These are phyloP conservation scores for Prunus kanzakura DNA, from an alignment of 306 rosid genomes.

Conservation along the genomic window DNA sequence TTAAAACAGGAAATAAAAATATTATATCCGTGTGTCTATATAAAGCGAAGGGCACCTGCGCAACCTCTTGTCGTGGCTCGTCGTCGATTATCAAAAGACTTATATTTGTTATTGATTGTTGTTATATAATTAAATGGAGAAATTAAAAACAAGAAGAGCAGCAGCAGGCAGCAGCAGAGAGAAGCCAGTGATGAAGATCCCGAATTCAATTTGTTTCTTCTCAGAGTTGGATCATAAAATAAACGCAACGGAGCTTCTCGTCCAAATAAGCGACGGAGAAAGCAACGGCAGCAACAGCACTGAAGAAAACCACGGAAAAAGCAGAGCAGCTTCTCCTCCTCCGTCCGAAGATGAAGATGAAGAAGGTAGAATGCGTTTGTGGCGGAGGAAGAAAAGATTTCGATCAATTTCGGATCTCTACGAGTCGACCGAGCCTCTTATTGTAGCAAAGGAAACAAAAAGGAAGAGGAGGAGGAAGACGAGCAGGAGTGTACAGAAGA, in stretches of 20 bases:
- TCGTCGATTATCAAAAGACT: too few relatives aligned
- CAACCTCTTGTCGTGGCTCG: too few relatives aligned
- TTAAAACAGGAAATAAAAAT: too few relatives aligned
- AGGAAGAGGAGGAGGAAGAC: too few relatives aligned
- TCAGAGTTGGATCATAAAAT: not conserved
- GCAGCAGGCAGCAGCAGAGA: too few relatives aligned
- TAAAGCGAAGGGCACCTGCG: too few relatives aligned
- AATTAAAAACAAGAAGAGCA: too few relatives aligned
- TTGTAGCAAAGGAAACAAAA: not conserved
- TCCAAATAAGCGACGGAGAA: not conserved
- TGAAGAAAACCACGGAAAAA: not conserved
- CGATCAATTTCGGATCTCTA: constrained; percentile 19
- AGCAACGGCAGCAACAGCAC: not conserved
- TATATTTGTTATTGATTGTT: too few relatives aligned
- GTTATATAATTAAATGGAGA: too few relatives aligned
- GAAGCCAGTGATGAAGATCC: too few relatives aligned
- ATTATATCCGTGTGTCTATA: too few relatives aligned
- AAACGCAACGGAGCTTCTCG: not conserved
- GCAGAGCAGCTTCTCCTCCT: not conserved
- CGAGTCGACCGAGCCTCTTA: constrained; percentile 20
- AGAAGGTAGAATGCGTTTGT: not conserved
- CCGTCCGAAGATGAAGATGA: constrained; percentile 22
- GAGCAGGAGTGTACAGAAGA: too few relatives aligned
- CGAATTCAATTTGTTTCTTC: not conserved
- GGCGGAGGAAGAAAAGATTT: not conserved